Evolutionary conservation across 768 basidiomycete genomes (phyloP).

Genomic region (Kwoniella sp.): DNA sequence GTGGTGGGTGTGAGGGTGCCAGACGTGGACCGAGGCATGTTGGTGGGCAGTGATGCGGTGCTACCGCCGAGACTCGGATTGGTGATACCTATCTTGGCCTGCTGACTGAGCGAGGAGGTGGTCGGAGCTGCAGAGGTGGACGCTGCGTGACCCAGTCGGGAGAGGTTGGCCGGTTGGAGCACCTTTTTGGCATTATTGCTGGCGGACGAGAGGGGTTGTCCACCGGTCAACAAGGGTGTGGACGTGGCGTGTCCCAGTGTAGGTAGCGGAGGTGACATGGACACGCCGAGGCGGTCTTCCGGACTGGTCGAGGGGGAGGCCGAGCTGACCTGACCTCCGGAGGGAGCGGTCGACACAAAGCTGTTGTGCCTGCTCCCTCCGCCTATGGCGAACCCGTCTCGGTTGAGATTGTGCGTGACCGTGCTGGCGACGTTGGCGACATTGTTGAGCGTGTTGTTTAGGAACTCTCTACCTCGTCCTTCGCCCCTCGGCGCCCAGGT

Average conservation of each 20-base stretch:
- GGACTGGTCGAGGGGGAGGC: constrained; percentile 3
- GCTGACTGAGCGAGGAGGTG: not conserved
- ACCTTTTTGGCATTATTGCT: constrained; percentile 9
- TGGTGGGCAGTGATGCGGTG: constrained; percentile 7
- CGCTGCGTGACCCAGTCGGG: constrained; percentile 19
- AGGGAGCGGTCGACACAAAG: constrained; percentile 3
- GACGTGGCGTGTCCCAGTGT: constrained; percentile 21
- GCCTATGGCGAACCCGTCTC: constrained; percentile 5
- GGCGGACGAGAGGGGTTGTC: not conserved
- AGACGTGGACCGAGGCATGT: constrained; percentile 6
- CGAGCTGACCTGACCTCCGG: not conserved
- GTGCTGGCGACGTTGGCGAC: constrained; percentile 40
- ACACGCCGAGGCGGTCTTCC: constrained; percentile 1
- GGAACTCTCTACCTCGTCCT: constrained; percentile 34
- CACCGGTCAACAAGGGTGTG: constrained; percentile 9
- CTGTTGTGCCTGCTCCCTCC: constrained; percentile 11
- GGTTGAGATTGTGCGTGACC: constrained; percentile 24
- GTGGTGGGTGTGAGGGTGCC: not conserved
- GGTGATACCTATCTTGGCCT: not conserved
- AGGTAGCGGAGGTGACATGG: constrained; percentile 9
- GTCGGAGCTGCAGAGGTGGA: constrained; percentile 10
- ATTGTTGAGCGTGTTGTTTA: constrained; percentile 31
- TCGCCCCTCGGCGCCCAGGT: constrained; percentile 43
- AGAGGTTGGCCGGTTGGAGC: constrained; percentile 35
- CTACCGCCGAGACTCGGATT: not conserved